Conservation (phyloP, 768 basidiomycete species). For the Cyclocybe cylindracea region DNA sequence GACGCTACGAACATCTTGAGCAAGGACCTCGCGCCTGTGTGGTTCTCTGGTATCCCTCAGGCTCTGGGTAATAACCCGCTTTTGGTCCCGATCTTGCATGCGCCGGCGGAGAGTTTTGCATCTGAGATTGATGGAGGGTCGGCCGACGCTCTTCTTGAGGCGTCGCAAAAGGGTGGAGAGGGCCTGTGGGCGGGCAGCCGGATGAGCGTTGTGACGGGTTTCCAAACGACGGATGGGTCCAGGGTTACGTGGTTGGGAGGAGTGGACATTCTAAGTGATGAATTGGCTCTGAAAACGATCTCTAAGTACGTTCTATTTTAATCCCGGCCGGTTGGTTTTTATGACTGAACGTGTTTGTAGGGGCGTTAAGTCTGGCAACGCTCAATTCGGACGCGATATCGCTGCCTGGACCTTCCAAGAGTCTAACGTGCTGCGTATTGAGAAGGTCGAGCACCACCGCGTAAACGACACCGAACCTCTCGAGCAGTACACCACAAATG, state of each 20-base stretch:
- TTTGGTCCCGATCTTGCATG: constrained; percentile 78
- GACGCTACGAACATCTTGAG: constrained; percentile 44
- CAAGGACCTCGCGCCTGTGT: constrained; percentile 55
- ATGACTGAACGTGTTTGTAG: constrained; percentile 3
- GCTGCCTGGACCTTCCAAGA: constrained; percentile 93
- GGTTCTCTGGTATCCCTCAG: constrained; percentile 75
- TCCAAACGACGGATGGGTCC: constrained; percentile 81
- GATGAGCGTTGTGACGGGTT: constrained; percentile 80
- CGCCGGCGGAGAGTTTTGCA: constrained; percentile 75
- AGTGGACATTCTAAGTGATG: constrained; percentile 77
- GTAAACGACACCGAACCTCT: constrained; percentile 60
- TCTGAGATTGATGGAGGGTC: constrained; percentile 66
- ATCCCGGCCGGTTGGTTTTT: neutral
- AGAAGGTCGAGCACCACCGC: constrained; percentile 71
- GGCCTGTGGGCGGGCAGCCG: constrained; percentile 81
- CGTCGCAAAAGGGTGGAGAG: constrained; percentile 74
- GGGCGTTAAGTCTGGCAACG: constrained; percentile 71
- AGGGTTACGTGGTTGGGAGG: constrained; percentile 84
- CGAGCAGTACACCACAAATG: constrained; percentile 84
- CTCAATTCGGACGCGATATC: constrained; percentile 71
- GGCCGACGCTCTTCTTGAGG: constrained; percentile 67
- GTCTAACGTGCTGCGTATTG: constrained; percentile 75
- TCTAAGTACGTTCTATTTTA: constrained; percentile 45
- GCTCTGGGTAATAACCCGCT: constrained; percentile 74
- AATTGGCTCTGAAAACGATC: constrained; percentile 64